A percentile compares a stretch with the other conserved stretches of the same genome.
Evolutionary conservation across 139 green algal species (phyloP).

Genomic region (Chlamydomonas urium): DNA sequence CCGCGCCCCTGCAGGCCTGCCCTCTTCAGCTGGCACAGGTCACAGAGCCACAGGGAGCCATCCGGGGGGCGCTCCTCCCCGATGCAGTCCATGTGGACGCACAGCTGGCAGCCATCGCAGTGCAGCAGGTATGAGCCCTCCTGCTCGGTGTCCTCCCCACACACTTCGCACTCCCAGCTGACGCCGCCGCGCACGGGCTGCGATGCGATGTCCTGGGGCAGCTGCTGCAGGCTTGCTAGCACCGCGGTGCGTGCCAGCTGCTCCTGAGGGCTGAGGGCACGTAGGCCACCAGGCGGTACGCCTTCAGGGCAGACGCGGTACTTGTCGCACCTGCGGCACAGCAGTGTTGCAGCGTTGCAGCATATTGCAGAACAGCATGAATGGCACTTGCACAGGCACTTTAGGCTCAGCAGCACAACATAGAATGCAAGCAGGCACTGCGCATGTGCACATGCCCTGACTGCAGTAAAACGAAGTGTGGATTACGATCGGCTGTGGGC

Average conservation of each 20-base stretch:
- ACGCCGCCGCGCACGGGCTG: not conserved
- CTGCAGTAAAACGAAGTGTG: too few species aligned
- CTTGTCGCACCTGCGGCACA: constrained; percentile 9
- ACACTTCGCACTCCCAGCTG: constrained; percentile 8
- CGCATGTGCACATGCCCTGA: too few species aligned
- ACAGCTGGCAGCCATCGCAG: constrained; percentile 8
- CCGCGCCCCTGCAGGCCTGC: not conserved
- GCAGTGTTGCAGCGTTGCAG: too few species aligned
- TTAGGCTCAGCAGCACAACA: too few species aligned
- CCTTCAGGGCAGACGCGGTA: constrained; percentile 3
- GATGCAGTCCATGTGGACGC: constrained; percentile 19
- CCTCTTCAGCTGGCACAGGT: not conserved
- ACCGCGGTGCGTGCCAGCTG: not conserved
- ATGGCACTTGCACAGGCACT: too few species aligned
- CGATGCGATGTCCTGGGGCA: constrained; percentile 6
- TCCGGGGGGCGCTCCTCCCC: constrained; percentile 2
- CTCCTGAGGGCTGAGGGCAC: not conserved
- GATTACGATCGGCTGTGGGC: too few species aligned
- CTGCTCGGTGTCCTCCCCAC: constrained; percentile 13
- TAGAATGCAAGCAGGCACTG: too few species aligned
- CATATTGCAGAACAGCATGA: too few species aligned
- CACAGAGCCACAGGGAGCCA: constrained; percentile 15
- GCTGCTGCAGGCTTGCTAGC: not conserved
- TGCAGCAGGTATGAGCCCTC: constrained; percentile 19
- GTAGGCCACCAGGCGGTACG: not conserved